phyloP scores from a whole-genome alignment of 176 grass and related monocot species.

The Aegilops umbellulata region DNA sequence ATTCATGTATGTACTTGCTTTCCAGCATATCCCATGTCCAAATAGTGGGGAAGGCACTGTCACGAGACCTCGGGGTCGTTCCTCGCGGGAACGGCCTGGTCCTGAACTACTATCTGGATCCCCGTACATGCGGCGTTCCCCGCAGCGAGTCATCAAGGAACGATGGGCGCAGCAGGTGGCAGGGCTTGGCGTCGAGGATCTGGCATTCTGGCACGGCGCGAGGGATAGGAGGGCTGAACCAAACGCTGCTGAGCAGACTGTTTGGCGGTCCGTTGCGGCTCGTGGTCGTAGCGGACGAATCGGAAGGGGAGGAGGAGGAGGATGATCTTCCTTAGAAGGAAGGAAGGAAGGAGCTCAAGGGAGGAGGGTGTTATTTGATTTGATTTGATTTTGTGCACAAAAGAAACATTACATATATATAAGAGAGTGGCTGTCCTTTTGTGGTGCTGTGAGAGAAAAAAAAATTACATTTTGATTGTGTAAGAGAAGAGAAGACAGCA shows the following conservation, averaged over 20 bases:
- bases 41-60: slow-evolving; percentile 39
- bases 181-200: slow-evolving; percentile 20
- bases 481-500: neutral
- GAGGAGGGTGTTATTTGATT: neutral
- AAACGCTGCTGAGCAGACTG: slow-evolving; percentile 14
- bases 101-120: slow-evolving; percentile 30
- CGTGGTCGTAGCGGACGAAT: neutral
- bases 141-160: neutral
- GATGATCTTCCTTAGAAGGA: neutral
- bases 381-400: neutral
- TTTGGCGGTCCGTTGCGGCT: slow-evolving; percentile 12
- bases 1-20: neutral
- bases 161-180: slow-evolving; percentile 24
- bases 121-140: neutral
- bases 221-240: slow-evolving; percentile 17
- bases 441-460: neutral
- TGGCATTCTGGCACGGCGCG: slow-evolving; percentile 9
- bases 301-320: neutral
- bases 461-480: neutral
- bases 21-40: slow-evolving; percentile 45
- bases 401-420: neutral
- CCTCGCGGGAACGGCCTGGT: neutral
- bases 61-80: slow-evolving; percentile 19
- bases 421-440: neutral
- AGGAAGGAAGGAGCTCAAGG: too few relatives aligned